phyloP scores from a whole-genome alignment of 2,329 filamentous ascomycete species.

The Beauveria pseudobassiana region DNA sequence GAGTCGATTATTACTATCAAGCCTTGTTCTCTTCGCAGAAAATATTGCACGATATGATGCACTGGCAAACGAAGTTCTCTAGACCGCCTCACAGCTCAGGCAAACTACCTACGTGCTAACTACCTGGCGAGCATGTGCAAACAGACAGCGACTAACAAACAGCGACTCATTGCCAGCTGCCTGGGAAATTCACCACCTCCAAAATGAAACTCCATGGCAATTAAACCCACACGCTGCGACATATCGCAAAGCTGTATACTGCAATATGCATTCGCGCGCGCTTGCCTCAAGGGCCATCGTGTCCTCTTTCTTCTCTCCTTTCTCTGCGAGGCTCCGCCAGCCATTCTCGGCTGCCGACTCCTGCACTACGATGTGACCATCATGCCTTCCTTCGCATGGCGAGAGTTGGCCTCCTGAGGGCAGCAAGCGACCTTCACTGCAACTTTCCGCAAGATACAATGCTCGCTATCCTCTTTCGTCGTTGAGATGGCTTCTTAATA shows the following conservation, averaged over 20 bases:
- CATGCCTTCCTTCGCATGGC: neutral
- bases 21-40: too few species aligned
- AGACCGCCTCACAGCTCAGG: too few species aligned
- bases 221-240: too few species aligned
- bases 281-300: neutral
- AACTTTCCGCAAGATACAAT: neutral
- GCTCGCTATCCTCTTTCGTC: neutral
- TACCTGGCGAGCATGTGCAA: too few species aligned
- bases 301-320: neutral
- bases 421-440: neutral
- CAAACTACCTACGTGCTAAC: too few species aligned
- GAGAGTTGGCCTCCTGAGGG: neutral
- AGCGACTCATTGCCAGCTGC: neutral
- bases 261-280: neutral
- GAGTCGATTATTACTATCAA: too few species aligned
- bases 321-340: neutral
- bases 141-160: too few species aligned
- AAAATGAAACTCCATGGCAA: too few species aligned
- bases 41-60: too few species aligned
- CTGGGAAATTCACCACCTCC: neutral
- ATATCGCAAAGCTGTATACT: too few species aligned
- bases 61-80: too few species aligned
- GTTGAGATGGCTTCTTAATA: constrained; percentile 2
- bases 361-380: neutral
- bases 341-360: neutral